Conservation (phyloP, 106 monocot species). For the Dioscorea zingiberensis region DNA sequence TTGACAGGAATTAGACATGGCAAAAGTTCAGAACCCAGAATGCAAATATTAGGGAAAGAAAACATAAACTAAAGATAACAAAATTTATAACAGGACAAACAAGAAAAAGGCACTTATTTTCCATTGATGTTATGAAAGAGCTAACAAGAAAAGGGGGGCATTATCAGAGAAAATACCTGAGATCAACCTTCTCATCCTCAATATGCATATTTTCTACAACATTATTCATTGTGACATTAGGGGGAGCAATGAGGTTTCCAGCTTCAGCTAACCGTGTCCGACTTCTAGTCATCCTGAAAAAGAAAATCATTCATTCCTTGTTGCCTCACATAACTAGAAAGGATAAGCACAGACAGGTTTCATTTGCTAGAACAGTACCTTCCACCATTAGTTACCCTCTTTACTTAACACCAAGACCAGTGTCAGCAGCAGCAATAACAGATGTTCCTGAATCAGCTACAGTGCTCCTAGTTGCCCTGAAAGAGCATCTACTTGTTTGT, state of each 20-base stretch:
- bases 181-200: conserved; percentile 24
- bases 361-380: conserved; percentile 24
- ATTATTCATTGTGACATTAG: conserved; percentile 3
- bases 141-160: not conserved
- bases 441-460: conserved; percentile 55
- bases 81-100: too few species aligned
- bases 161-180: conserved; percentile 19
- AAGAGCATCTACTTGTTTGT: not conserved
- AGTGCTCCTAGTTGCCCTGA: conserved; percentile 26
- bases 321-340: not conserved
- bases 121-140: not conserved
- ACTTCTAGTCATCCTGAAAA: conserved; percentile 36
- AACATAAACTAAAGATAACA: too few species aligned
- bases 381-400: conserved; percentile 25
- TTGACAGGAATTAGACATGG: too few species aligned
- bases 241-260: conserved; percentile 4
- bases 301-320: not conserved
- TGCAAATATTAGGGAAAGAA: too few species aligned
- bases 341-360: not conserved
- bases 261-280: conserved; percentile 15
- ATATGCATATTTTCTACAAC: not conserved
- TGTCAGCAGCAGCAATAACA: conserved; percentile 23
- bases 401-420: conserved; percentile 21
- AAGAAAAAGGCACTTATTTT: too few species aligned
- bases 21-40: too few species aligned